Evolutionary conservation across 371 early-diverging fungal species (phyloP).

Genomic region (Saksenaea oblongispora): DNA sequence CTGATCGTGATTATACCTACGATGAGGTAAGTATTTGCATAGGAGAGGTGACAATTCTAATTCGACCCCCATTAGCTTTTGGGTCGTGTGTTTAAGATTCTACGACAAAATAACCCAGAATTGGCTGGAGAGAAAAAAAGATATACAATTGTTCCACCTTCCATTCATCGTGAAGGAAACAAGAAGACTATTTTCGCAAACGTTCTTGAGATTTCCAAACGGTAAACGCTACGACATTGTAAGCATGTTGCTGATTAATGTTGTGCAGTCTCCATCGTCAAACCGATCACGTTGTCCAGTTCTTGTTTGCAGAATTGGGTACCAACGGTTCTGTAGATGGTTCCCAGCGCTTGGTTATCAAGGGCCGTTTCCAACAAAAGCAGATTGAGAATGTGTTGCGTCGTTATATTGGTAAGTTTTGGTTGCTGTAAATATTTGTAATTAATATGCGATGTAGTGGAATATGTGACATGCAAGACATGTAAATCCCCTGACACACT

Average conservation of each 20-base stretch:
- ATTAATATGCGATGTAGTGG: constrained; percentile 54
- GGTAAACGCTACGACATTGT: constrained; percentile 35
- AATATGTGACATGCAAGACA: constrained; percentile 99
- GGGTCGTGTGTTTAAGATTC: constrained; percentile 87
- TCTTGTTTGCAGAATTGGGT: constrained; percentile 98
- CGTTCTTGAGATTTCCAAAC: constrained; percentile 89
- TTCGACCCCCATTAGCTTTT: constrained; percentile 63
- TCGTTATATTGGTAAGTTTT: constrained; percentile 86
- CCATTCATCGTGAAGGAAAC: constrained; percentile 91
- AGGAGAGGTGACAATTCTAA: neutral
- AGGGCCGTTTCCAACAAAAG: constrained; percentile 98
- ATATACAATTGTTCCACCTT: constrained; percentile 93
- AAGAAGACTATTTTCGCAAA: constrained; percentile 97
- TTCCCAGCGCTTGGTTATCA: constrained; percentile 91
- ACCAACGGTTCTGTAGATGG: constrained; percentile 98
- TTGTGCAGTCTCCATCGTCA: constrained; percentile 86
- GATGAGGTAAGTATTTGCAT: constrained; percentile 64
- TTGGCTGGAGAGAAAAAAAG: constrained; percentile 89
- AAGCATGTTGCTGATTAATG: neutral
- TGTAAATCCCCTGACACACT: constrained; percentile 98
- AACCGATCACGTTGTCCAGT: constrained; percentile 97
- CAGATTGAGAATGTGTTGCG: constrained; percentile 99
- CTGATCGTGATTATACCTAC: constrained; percentile 95
- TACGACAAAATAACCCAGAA: constrained; percentile 95
- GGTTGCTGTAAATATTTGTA: neutral